Percentiles rank a stretch among this genome's conserved stretches.
Conservation (phyloP, 2,329 filamentous ascomycete species). For the Phaeosphaeria sp. region DNA sequence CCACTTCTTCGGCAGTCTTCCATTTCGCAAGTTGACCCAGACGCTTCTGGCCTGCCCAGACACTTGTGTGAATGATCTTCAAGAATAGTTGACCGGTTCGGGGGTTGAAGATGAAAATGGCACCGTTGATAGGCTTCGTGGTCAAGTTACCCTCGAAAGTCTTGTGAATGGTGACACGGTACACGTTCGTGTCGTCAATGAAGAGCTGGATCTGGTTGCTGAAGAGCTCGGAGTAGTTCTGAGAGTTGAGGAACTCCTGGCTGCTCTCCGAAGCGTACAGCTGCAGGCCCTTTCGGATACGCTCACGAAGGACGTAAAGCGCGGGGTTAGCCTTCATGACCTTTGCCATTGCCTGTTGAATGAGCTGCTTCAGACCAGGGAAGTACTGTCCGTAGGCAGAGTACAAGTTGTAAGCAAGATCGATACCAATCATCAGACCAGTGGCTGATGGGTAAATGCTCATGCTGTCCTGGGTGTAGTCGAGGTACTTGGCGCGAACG, state of each 20-base stretch:
- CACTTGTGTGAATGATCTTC: constrained; percentile 99
- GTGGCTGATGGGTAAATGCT: constrained; percentile 98
- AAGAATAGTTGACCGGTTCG: constrained; percentile 95
- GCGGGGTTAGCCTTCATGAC: constrained; percentile 99
- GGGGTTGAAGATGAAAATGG: constrained; percentile 99
- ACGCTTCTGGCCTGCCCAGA: constrained; percentile 99
- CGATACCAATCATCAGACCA: constrained; percentile 96
- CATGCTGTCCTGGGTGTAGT: constrained; percentile 98
- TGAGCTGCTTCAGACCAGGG: constrained; percentile 90
- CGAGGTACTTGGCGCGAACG: constrained; percentile 95
- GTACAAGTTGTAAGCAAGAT: constrained; percentile 97
- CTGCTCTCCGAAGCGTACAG: constrained; percentile 98
- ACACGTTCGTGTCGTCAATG: constrained; percentile 99
- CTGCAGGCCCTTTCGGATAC: constrained; percentile 97
- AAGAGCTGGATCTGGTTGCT: constrained; percentile 99
- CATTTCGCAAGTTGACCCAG: constrained; percentile 97
- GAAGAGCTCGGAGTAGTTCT: constrained; percentile 99
- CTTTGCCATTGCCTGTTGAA: constrained; percentile 99
- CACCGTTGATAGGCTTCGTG: constrained; percentile 98
- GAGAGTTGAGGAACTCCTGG: constrained; percentile 98
- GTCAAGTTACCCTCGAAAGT: constrained; percentile 99
- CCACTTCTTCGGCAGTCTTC: constrained; percentile 99
- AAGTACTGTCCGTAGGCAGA: constrained; percentile 99
- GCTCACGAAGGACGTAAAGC: constrained; percentile 92
- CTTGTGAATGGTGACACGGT: constrained; percentile 99